A percentile compares a stretch with the other conserved stretches of the same genome.
These are phyloP conservation scores for Coemansia sp. DNA, from an alignment of 192 early-diverging fungal genomes.

Conservation along the genomic window DNA sequence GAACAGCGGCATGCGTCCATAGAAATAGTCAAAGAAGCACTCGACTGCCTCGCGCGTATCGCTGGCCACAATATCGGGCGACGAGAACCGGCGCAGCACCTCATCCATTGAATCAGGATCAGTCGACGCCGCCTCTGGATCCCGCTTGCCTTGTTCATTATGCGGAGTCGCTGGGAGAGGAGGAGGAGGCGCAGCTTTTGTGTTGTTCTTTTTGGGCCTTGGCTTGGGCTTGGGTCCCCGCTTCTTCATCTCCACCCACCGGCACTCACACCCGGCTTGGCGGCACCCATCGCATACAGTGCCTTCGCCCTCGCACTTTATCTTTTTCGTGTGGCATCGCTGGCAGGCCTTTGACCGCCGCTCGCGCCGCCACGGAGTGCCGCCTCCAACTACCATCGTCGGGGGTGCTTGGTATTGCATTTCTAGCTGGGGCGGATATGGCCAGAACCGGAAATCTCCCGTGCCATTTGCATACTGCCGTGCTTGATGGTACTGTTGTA, in stretches of 20 bases:
- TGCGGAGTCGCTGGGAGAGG: not conserved
- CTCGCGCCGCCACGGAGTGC: constrained; percentile 49
- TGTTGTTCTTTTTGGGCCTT: not conserved
- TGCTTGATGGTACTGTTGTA: constrained; percentile 14
- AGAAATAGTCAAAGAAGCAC: constrained; percentile 52
- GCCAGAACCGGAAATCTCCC: constrained; percentile 46
- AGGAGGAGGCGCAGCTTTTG: not conserved
- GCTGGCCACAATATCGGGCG: constrained; percentile 17
- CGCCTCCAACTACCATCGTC: not conserved
- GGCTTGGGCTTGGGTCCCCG: constrained; percentile 48
- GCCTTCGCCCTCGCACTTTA: constrained; percentile 55
- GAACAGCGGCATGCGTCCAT: constrained; percentile 49
- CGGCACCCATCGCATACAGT: constrained; percentile 45
- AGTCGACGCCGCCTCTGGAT: not conserved
- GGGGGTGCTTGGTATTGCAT: not conserved
- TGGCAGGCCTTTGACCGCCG: constrained; percentile 56
- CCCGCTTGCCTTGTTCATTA: not conserved
- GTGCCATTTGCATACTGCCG: constrained; percentile 21
- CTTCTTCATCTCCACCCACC: constrained; percentile 57
- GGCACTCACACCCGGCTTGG: constrained; percentile 51
- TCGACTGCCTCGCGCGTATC: constrained; percentile 41
- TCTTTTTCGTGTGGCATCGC: constrained; percentile 58
- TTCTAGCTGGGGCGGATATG: constrained; percentile 36
- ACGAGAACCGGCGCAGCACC: constrained; percentile 41
- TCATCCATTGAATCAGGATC: constrained; percentile 29